Base-by-base conservation (phyloP, 805 yeast genomes). In the Cyberlindnera maritima region DNA sequence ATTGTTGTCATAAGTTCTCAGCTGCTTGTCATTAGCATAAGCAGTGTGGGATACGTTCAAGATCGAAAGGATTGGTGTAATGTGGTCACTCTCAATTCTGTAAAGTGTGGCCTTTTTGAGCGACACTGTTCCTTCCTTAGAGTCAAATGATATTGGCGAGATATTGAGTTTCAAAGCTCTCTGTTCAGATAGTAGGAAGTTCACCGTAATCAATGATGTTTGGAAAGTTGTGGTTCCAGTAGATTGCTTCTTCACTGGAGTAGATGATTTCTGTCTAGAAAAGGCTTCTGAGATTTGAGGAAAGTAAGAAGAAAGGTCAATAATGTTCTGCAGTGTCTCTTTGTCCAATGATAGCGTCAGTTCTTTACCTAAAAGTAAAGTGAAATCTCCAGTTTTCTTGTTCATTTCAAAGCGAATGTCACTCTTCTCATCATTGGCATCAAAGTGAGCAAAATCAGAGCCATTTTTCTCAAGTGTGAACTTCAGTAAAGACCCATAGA, bases 401-500 rank as follows among this genome's bases (percentile, higher is more conserved):
- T 72, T 69, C 19, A 72, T 47, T 56, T 82, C 86, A 58, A 81
- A 77, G 29, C 83, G 58, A 2, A 82, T 40, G 53, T 82, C 88
- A 7, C 76, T 74, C 35, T 71, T 72, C 1, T 55, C 48, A 14
- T 60, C 37, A 21, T 57, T 51, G n/a, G 60, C 57, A 21, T 57
- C 60, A 47, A 76, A 67, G 26, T 49, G 42, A 4, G 57, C 56
- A 23, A 63, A 42, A 6, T 49, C n/a, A 1, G 48, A 41, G 12
- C 62, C 57, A 20, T 60, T 48, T 19, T 48, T 52, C 18, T 66
- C 47, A 3, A 63, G 15, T 5, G 72, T 47, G 1, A 55, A 47
- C n/a, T 51, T 55, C 38, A 71, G 67, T 2, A 80, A 49, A 1
- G 78, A 77, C 2, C 88, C 88, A 50, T 71, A 74, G 2, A 71